Evolutionary conservation across 2,329 filamentous ascomycete genomes (phyloP).

Genomic region (Colletotrichum echinochloae): DNA sequence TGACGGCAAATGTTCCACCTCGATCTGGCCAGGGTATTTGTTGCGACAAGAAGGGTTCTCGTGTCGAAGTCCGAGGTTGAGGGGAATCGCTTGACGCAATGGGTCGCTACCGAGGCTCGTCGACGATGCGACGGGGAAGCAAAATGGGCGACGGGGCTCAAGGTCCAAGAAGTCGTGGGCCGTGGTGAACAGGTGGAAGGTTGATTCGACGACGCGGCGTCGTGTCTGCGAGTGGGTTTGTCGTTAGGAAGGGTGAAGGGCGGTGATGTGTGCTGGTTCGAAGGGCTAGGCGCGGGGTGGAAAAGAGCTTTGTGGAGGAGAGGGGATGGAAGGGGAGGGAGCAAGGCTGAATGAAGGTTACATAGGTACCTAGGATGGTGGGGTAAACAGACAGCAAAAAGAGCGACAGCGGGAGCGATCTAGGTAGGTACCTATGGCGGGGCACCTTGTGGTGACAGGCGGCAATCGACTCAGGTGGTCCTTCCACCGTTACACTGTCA

Average conservation of each 20-base stretch:
- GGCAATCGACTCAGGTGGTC: not conserved
- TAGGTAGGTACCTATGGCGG: constrained; percentile 24
- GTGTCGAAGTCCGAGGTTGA: not conserved
- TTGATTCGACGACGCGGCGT: not conserved
- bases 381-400: constrained; percentile 32
- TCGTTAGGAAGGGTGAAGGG: constrained; percentile 4
- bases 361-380: constrained; percentile 24
- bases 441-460: constrained; percentile 3
- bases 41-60: not conserved
- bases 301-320: constrained; percentile 20
- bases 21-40: constrained; percentile 11
- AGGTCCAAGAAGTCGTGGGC: not conserved
- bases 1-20: constrained; percentile 22
- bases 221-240: constrained; percentile 4
- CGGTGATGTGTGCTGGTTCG: constrained; percentile 4
- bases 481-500: not conserved
- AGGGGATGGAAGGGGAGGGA: too few relatives aligned
- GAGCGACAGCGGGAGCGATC: constrained; percentile 13
- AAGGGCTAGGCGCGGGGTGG: constrained; percentile 13
- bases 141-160: not conserved
- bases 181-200: not conserved
- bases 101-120: constrained; percentile 7
- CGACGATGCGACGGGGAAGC: constrained; percentile 5
- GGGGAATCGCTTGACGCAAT: constrained; percentile 34
- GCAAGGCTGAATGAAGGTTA: constrained; percentile 39